Evolutionary conservation across 2,329 filamentous ascomycete species (phyloP).

Genomic region (Xylariomycetidae sp.): DNA sequence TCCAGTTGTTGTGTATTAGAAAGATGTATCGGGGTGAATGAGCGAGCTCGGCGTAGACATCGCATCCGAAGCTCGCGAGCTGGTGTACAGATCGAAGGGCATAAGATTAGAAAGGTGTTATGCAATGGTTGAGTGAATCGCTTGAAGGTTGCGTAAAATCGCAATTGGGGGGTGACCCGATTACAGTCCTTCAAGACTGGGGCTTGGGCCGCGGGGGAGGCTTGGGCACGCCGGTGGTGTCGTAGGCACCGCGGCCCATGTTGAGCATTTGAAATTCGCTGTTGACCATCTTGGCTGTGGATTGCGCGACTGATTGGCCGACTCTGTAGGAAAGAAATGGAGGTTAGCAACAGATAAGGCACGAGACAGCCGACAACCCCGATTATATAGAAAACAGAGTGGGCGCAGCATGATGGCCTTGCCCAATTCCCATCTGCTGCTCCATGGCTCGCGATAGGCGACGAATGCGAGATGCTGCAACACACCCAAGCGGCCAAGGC

Average conservation of each 20-base stretch:
- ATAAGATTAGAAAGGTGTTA: conserved; percentile 18
- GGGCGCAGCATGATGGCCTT: conserved; percentile 1
- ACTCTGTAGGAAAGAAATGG: conserved; percentile 3
- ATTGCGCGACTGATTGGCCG: no score
- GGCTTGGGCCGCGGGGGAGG: conserved; percentile 28
- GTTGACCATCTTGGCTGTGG: conserved; percentile 21
- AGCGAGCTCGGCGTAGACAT: conserved; percentile 12
- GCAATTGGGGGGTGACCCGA: conserved; percentile 1
- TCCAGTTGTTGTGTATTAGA: conserved; percentile 25
- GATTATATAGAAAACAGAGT: conserved; percentile 11
- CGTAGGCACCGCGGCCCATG: conserved; percentile 31
- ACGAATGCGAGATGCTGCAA: conserved; percentile 6
- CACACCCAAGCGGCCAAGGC: conserved; percentile 8
- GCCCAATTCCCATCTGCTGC: conserved; percentile 9
- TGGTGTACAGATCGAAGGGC: conserved; percentile 26
- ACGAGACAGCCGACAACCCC: neutral
- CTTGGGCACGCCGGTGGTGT: conserved; percentile 30
- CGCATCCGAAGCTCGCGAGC: conserved; percentile 16
- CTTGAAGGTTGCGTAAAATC: conserved; percentile 1
- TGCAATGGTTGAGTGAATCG: conserved; percentile 7
- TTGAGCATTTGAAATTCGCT: conserved; percentile 25
- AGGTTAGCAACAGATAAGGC: conserved; percentile 15
- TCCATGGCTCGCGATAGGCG: conserved; percentile 9
- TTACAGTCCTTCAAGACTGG: conserved; percentile 11
- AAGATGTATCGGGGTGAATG: conserved; percentile 23